Base-by-base conservation (phyloP, 352 stramenopile species). In the Peronospora destructor region DNA sequence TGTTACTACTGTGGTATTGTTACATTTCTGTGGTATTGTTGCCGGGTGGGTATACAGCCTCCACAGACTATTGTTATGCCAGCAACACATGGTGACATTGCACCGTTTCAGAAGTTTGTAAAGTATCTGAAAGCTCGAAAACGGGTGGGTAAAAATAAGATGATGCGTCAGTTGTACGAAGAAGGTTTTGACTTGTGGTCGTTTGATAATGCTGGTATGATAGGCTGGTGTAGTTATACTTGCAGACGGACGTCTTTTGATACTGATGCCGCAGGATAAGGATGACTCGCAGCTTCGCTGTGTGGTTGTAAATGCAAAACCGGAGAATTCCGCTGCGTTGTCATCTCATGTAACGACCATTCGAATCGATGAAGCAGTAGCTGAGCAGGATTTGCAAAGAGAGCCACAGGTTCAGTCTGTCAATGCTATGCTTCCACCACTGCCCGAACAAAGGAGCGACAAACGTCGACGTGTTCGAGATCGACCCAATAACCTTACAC, bases 221-320 rank as follows among this genome's bases (percentile, higher is more conserved):
- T 28, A 89, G 77, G 77, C 77, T 53, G 77, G 77, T 7, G 77
- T 87, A 1, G 73, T 58, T 16, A 53, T 74, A 29, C 61, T 87
- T n/a, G 36, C 45, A 2, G 54, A 66, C 5, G 73, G 67, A 1
- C 45, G 59, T 9, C 46, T 89, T 23, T 59, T 87, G 59, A 49
- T 89, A 19, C 56, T 89, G 16, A 68, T 68, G 14, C 77, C 77
- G 5, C 52, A 87, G 4, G 39, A 59, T 6, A 56, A 71, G 14
- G 56, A 61, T 19, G 55, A 76, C 49, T 53, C 47, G 16, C 61
- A 55, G 36, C 50, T 89, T 8, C 68, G 72, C 12, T 87, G 75
- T 41, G 49, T 85, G 17, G 63, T 78, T 38, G 53, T 86, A 17
- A 81, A 79, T 41, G 59, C 74, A 1, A 69, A 61, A 34, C 23